A percentile compares a stretch with the other conserved stretches of the same genome.
phyloP scores from a whole-genome alignment of 352 stramenopile species.

The Blastocystis sp. region DNA sequence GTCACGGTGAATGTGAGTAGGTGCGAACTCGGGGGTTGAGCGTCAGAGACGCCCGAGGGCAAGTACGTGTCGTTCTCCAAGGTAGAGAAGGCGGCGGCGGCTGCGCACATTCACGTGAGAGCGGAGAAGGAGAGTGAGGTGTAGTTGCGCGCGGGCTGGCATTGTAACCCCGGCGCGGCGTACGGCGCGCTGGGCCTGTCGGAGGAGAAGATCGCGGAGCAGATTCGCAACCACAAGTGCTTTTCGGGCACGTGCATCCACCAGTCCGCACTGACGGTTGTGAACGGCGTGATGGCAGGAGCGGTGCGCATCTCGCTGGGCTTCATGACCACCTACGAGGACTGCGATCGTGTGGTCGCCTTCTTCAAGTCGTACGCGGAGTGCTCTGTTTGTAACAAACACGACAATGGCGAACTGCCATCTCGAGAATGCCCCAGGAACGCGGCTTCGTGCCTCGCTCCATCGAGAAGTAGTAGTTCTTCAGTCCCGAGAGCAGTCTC shows the following conservation, averaged over 20 bases:
- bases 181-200: conserved; percentile 34
- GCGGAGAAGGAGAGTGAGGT: neutral
- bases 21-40: neutral
- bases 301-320: conserved; percentile 49
- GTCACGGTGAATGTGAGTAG: conserved; percentile 60
- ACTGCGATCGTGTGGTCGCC: conserved; percentile 52
- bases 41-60: neutral
- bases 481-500: too few species aligned
- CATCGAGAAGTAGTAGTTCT: too few species aligned
- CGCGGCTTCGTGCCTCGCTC: too few species aligned
- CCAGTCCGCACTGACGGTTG: conserved; percentile 45
- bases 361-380: conserved; percentile 56
- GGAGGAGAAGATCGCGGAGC: conserved; percentile 30
- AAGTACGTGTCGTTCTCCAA: conserved; percentile 12
- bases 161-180: conserved; percentile 67
- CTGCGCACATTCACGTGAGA: conserved; percentile 25
- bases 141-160: conserved; percentile 59
- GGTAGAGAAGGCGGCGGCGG: conserved; percentile 27
- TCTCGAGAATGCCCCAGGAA: too few species aligned
- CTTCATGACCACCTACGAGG: conserved; percentile 42
- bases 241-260: conserved; percentile 14
- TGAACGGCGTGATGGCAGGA: conserved; percentile 59
- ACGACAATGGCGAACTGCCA: too few species aligned
- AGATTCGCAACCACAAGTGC: conserved; percentile 59
- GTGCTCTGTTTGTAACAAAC: too few species aligned